Base-by-base conservation (phyloP, 2,329 filamentous ascomycete species). In the Scedosporium aurantiacum region DNA sequence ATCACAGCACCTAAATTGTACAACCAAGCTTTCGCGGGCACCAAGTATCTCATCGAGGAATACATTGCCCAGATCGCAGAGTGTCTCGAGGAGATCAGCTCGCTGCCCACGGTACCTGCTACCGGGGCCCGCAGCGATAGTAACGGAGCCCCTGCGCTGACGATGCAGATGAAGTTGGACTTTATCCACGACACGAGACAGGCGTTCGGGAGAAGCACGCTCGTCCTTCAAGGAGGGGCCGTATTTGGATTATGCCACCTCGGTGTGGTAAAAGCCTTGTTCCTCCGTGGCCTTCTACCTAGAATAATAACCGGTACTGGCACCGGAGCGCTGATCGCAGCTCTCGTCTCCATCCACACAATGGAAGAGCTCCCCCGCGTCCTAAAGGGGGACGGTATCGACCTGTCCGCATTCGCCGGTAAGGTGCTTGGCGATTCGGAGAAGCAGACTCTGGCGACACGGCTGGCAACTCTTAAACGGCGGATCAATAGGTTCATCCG, bases 191-290 rank as follows among this genome's bases (percentile, higher is more conserved):
- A 96, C 72, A 91, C 91, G 8, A 82, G 92, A 10, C 90, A 94
- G 71, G 90, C 91, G 0, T 95, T 96, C 74, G 93, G 92, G 8
- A 82, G 91, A 65, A 94, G 87, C 61, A 91, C 89, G 0, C 79
- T 97, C 25, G 88, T 97, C 4, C 75, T 97, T 1, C 91, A 97
- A 71, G 92, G 92, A 57, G 92, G 93, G 14, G 89, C 91, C 50
- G 93, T 96, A 62, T 96, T 97, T 68, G 92, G 92, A 1, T 76
- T 96, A 8, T 96, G 90, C 68, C 93, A 97, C 72, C 73, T 97
- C 4, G 92, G 92, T 5, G 91, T 97, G 5, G 89, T 96, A 45
- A 96, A 93, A 70, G 91, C 91, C 1, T 76, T 97, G 47, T 90
- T 92, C 73, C 75, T 91, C 41, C 83, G 89, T 28, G 90, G 90